phyloP scores from a whole-genome alignment of 1,284 basidiomycete species.

The Leucoagaricus sp. region DNA sequence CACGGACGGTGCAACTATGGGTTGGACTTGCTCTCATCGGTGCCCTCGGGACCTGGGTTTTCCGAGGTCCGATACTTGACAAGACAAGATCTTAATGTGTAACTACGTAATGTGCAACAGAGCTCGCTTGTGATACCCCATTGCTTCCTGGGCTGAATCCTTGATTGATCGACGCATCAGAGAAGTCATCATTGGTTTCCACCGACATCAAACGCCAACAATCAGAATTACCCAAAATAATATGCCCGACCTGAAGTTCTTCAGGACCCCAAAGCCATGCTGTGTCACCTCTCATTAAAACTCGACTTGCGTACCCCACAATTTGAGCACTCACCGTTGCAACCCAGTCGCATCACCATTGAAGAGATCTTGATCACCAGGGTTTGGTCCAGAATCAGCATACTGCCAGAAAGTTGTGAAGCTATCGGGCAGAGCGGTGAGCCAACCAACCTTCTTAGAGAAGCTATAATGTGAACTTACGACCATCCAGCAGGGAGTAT shows the following conservation, averaged over 20 bases:
- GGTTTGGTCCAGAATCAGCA: conserved; percentile 45
- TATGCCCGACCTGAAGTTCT: not conserved
- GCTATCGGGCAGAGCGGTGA: conserved; percentile 23
- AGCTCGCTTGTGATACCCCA: not conserved
- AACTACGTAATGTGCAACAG: not conserved
- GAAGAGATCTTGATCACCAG: conserved; percentile 53
- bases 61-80: not conserved
- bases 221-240: not conserved
- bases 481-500: conserved; percentile 53
- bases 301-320: not conserved
- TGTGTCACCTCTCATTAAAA: not conserved
- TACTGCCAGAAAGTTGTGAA: conserved; percentile 66
- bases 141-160: no score
- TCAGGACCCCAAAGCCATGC: conserved; percentile 5
- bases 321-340: conserved; percentile 10
- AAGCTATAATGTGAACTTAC: conserved; percentile 8
- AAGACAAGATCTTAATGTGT: not conserved
- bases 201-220: not conserved
- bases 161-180: no score
- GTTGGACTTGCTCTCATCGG: not conserved
- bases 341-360: conserved; percentile 35
- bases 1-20: conserved; percentile 2
- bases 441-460: no score
- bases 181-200: no score
- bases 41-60: not conserved